Conservation (phyloP, 306 rosid species). For the Begonia peltatifolia region DNA sequence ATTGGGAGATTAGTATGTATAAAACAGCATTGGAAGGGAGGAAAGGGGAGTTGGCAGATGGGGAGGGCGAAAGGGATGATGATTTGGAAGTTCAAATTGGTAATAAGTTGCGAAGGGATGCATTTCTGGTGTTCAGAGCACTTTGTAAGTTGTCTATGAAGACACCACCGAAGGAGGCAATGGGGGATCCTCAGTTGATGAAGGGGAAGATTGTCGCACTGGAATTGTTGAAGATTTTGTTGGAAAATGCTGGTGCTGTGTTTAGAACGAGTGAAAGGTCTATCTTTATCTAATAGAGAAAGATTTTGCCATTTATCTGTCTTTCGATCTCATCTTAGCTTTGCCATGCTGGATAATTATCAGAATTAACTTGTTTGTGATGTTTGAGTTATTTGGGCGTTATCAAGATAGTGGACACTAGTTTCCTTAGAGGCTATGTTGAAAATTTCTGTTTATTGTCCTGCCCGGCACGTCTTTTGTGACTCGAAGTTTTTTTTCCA, state of each 20-base stretch:
- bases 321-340: not conserved
- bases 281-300: slow-evolving; percentile 1
- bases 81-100: slow-evolving; percentile 99
- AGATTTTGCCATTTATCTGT: not conserved
- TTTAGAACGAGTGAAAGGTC: slow-evolving; percentile 98
- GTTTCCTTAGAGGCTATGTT: too few relatives aligned
- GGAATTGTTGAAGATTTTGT: slow-evolving; percentile 87
- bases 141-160: slow-evolving; percentile 96
- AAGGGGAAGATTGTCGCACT: slow-evolving; percentile 96
- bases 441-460: too few relatives aligned
- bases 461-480: too few relatives aligned
- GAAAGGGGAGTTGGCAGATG: slow-evolving; percentile 86
- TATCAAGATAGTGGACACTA: too few relatives aligned
- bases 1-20: slow-evolving; percentile 99
- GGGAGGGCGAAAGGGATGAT: slow-evolving; percentile 84
- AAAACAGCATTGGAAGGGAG: slow-evolving; percentile 97
- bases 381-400: too few relatives aligned
- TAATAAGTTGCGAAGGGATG: slow-evolving; percentile 88
- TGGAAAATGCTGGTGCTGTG: slow-evolving; percentile 97
- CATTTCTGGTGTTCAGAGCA: slow-evolving; percentile 90
- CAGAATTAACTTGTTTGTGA: too few relatives aligned
- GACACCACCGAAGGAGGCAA: slow-evolving; percentile 87
- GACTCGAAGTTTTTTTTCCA: too few relatives aligned
- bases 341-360: too few relatives aligned
- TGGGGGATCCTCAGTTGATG: slow-evolving; percentile 75